Base-by-base conservation (phyloP, 768 basidiomycete genomes). In the Hygrocybe punicea region DNA sequence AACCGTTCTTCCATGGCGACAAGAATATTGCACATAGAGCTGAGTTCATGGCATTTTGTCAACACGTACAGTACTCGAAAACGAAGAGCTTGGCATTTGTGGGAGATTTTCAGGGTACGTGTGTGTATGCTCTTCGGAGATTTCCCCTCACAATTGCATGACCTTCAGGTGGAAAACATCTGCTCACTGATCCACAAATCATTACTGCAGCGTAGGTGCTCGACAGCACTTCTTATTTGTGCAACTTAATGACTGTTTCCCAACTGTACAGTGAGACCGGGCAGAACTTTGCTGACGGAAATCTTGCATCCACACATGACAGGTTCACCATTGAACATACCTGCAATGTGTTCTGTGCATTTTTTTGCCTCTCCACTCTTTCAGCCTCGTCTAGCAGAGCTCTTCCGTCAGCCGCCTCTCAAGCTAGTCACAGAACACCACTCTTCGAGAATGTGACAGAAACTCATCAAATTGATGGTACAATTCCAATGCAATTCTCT, bases 101-200 rank as follows among this genome's bases (percentile, higher is more conserved):
- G 19, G 56, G 60, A 19, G 62, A 65, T 54, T 65, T 42, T 35
- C 64, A 65, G 62, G 64, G 64, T 60, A 34, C 7, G 51, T 25
- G 8, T 8, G 4, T 29, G 29, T 51, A 4, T 14, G 3, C 35
- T 16, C 2, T 16, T 23, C 25, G n/a, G 10, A 33, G 17, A 39
- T n/a, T 25, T 10, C 21, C 6, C 37, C 10, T 33, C 6, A 53
- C 25, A 24, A 4, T 10, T 4, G 16, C 10, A 9, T n/a, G 29
- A 16, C 6, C n/a, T 14, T 16, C 11, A 53, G 52, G 52, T 53
- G 52, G 52, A 13, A 19, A 39, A 19, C 39, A 10, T 35, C 8
- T 53, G 21, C 39, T 53, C 14, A 53, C 19, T 25, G 52, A 53
- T 33, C 52, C 29, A 29, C 29, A 29, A 29, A 29, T 29, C 29